These are phyloP conservation scores for Calycina herbarum DNA, from an alignment of 2,329 filamentous ascomycete species.

Conservation along the genomic window DNA sequence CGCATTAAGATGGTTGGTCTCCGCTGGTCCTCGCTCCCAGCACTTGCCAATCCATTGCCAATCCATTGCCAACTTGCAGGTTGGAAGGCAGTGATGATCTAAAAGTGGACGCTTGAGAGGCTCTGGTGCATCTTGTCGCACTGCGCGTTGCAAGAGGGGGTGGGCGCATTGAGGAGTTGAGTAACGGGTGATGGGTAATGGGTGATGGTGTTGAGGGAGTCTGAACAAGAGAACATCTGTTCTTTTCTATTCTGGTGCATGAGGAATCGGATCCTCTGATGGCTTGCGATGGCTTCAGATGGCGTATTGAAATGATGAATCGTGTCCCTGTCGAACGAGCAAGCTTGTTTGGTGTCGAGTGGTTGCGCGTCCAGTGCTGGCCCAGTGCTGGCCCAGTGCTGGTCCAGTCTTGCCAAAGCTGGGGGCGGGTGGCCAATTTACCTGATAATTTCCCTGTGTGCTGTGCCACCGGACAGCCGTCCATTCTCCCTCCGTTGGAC, in stretches of 20 bases:
- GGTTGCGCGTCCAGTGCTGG: background rate
- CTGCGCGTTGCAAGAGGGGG: background rate
- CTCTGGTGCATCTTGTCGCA: conserved; percentile 3
- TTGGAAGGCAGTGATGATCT: background rate
- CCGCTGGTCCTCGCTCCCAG: background rate
- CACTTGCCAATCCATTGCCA: background rate
- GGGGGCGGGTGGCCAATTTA: conserved; percentile 3
- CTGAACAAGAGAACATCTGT: background rate
- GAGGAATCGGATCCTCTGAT: background rate
- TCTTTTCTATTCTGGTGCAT: background rate
- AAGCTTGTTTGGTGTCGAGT: background rate
- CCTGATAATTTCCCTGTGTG: background rate
- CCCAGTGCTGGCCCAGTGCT: background rate
- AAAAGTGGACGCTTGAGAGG: conserved; percentile 1
- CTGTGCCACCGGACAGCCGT: conserved; percentile 4
- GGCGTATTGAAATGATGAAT: background rate
- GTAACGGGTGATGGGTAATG: background rate
- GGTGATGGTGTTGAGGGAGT: background rate
- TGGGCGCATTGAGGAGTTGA: background rate
- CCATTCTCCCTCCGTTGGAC: background rate
- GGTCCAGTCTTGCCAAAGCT: background rate
- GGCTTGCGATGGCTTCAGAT: conserved; percentile 2
- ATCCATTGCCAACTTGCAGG: too few relatives aligned
- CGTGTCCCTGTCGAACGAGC: background rate
- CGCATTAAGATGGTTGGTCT: background rate